A percentile compares a stretch with the other conserved stretches of the same genome.
Conservation (phyloP, 345 rosid genomes). For the Heritiera fomes region DNA sequence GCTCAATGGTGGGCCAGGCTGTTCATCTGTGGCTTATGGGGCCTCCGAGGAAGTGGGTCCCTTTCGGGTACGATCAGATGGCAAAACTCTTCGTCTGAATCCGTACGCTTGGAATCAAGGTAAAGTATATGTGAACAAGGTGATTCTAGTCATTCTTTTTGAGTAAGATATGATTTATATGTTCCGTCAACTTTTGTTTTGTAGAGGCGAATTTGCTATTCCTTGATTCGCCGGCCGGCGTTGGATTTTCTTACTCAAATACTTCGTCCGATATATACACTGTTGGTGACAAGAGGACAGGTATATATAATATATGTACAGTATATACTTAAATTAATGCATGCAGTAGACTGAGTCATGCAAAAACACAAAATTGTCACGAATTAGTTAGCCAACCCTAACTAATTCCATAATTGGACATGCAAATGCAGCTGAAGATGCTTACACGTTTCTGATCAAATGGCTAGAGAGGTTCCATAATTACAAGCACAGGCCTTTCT, state of each 20-base stretch:
- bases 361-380: constrained; percentile 15
- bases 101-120: constrained; percentile 82
- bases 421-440: constrained; percentile 64
- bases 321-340: too few relatives aligned
- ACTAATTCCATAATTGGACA: background rate
- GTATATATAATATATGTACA: constrained; percentile 25
- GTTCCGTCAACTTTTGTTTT: background rate
- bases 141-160: too few relatives aligned
- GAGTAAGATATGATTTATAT: too few relatives aligned
- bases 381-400: constrained; percentile 23
- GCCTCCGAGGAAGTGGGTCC: constrained; percentile 97
- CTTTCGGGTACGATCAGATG: constrained; percentile 61
- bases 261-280: constrained; percentile 49
- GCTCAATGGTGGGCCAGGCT: constrained; percentile 96
- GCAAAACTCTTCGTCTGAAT: constrained; percentile 52
- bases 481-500: constrained; percentile 69
- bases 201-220: constrained; percentile 80
- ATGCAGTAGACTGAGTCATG: background rate
- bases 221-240: constrained; percentile 91
- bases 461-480: constrained; percentile 79
- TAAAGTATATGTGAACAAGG: background rate
- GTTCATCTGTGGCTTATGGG: constrained; percentile 85
- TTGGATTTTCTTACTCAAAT: constrained; percentile 83
- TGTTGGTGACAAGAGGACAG: constrained; percentile 83
- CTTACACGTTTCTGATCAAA: constrained; percentile 53